Evolutionary conservation across 495 filamentous ascomycete species (phyloP), one percentile per base, ranked within the genome.

Genomic region (Penicillium riverlandense): DNA sequence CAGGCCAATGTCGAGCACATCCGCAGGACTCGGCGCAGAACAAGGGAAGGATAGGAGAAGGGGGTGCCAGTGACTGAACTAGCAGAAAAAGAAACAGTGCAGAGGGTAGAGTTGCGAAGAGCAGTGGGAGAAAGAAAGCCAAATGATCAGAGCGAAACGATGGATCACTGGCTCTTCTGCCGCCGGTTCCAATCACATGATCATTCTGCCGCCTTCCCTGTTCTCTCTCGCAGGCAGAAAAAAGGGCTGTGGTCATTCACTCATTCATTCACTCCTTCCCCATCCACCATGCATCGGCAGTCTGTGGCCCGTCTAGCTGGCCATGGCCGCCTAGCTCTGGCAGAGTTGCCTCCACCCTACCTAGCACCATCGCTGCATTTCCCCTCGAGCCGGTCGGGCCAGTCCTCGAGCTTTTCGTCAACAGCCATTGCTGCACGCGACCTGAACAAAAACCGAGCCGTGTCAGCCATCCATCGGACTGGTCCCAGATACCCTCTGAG

Each of bases 381-480:
- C 48, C 55, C 65, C 47, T 52, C 60, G 45, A 53, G 48, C 37
- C 54, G 62, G 41, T 57, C 58, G 38, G 48, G 50, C 29, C 70
- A 71, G 39, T 54, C 49, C 50, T 64, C 67, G 45, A 73, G 58
- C 62, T 73, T 73, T 65, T 73, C 70, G 30, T 65, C 67, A 37
- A 70, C 65, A 40, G 45, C 39, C 43, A 51, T 67, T 42, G 58
- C 55, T 37, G 53, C 61, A 40, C 64, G 66, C 47, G 70, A 73
- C 52, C 44, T 65, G 48, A 74, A 51, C 65, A 66, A 65, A 50
- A 50, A 48, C 35, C 88, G 92, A 38, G 92, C 89, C 6, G 79
- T 96, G 34, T 91, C 86, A 15, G 82, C 83, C 22, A 65, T 94
- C 43, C 82, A 85, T 43, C 74, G 83, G 14, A 90, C 84, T 16